A percentile compares a stretch with the other conserved stretches of the same genome.
phyloP scores from a whole-genome alignment of 352 stramenopile species.

The Elongisporangium undulatum region DNA sequence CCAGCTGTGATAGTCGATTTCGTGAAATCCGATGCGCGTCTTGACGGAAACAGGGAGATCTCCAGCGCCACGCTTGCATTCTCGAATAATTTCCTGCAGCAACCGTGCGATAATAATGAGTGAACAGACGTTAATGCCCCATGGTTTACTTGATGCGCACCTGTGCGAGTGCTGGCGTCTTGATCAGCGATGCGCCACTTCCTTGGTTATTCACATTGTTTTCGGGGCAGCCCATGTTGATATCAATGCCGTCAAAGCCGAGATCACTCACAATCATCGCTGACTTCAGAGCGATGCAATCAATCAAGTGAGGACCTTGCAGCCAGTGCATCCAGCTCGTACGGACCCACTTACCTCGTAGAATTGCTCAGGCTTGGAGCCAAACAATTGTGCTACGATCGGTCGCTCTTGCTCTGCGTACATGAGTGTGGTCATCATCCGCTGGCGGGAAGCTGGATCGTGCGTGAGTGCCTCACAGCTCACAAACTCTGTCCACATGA shows the following conservation, averaged over 20 bases:
- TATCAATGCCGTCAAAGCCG: constrained; percentile 83
- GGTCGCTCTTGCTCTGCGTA: constrained; percentile 71
- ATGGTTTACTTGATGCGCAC: constrained; percentile 2
- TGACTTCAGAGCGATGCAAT: constrained; percentile 25
- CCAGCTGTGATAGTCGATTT: constrained; percentile 80
- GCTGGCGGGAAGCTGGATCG: constrained; percentile 44
- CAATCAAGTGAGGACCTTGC: neutral
- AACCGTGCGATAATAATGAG: neutral
- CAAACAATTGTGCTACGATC: constrained; percentile 79
- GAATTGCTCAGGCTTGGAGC: constrained; percentile 84
- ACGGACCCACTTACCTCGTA: constrained; percentile 45
- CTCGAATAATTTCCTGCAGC: constrained; percentile 45
- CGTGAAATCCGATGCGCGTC: constrained; percentile 73
- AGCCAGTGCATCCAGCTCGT: neutral
- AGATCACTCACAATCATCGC: constrained; percentile 72
- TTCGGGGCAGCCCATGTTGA: constrained; percentile 85
- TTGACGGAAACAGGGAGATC: constrained; percentile 71
- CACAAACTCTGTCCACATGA: constrained; percentile 86
- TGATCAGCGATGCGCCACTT: constrained; percentile 63
- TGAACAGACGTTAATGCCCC: no score
- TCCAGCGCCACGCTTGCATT: constrained; percentile 64
- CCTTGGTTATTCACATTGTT: constrained; percentile 77
- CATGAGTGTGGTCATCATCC: constrained; percentile 78
- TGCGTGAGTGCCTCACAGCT: constrained; percentile 80
- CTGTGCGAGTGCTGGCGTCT: constrained; percentile 48